Conservation (phyloP, 495 filamentous ascomycete genomes). For the Penicillium daleae region DNA sequence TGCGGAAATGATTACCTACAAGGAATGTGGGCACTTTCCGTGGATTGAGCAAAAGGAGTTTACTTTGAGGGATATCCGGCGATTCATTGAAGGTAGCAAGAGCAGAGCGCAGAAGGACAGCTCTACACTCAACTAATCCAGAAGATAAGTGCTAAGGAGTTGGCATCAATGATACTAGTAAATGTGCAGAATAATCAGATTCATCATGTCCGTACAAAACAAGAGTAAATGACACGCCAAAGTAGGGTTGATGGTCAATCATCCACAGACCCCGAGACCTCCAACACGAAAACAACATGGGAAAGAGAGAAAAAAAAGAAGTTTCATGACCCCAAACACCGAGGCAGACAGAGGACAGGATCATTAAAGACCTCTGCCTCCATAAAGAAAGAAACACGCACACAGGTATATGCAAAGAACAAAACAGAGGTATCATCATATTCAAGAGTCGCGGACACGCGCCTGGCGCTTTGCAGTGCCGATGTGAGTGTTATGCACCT, state of each 20-base stretch:
- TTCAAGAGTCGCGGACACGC: conserved; percentile 57
- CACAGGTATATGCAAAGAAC: conserved; percentile 30
- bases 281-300: conserved; percentile 11
- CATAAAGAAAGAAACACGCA: conserved; percentile 16
- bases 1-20: conserved; percentile 15
- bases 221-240: conserved; percentile 26
- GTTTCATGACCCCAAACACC: conserved; percentile 30
- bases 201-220: conserved; percentile 20
- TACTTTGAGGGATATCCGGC: conserved; percentile 19
- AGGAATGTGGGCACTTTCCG: conserved; percentile 31
- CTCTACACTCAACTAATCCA: conserved; percentile 7
- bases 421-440: conserved; percentile 32
- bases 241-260: conserved; percentile 15
- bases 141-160: neutral
- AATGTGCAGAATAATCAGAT: conserved; percentile 26
- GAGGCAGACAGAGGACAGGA: conserved; percentile 39
- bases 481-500: conserved; percentile 90
- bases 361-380: conserved; percentile 36
- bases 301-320: conserved; percentile 1
- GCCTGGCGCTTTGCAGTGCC: conserved; percentile 80
- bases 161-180: neutral
- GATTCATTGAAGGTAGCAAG: conserved; percentile 15
- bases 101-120: no score
- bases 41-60: conserved; percentile 27
- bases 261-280: conserved; percentile 18